Conservation (phyloP, 1,139 yeast species). For the Wickerhamiella pararugosa region DNA sequence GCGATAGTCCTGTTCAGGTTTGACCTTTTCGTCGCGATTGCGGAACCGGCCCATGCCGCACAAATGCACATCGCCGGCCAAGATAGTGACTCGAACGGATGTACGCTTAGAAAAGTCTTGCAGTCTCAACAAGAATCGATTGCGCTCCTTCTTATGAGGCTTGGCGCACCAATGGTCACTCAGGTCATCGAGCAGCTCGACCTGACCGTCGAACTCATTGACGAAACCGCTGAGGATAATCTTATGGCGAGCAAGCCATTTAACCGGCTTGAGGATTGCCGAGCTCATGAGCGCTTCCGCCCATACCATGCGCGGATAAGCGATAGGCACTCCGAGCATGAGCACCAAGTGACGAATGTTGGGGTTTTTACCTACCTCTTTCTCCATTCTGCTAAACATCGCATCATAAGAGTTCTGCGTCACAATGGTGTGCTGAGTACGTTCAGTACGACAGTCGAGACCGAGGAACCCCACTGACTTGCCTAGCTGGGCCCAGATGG, state of each 20-base stretch:
- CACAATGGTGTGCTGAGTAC: conserved; percentile 49
- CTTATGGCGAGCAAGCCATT: conserved; percentile 54
- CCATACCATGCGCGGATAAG: conserved; percentile 89
- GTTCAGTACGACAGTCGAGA: conserved; percentile 84
- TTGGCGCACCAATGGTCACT: conserved; percentile 95
- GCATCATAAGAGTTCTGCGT: conserved; percentile 38
- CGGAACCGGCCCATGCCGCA: conserved; percentile 70
- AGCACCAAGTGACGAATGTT: conserved; percentile 62
- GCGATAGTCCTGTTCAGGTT: conserved; percentile 42
- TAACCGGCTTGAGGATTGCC: conserved; percentile 45
- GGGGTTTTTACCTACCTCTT: conserved; percentile 37
- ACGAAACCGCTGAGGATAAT: conserved; percentile 50
- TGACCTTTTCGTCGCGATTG: conserved; percentile 20
- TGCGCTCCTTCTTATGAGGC: conserved; percentile 68
- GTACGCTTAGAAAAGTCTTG: conserved; percentile 47
- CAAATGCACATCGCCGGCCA: conserved; percentile 89
- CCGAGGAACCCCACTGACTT: conserved; percentile 57
- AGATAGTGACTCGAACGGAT: conserved; percentile 63
- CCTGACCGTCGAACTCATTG: conserved; percentile 81
- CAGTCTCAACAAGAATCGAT: conserved; percentile 39
- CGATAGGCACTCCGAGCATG: conserved; percentile 85
- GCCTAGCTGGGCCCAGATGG: conserved; percentile 61
- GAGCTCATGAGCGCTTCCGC: conserved; percentile 53
- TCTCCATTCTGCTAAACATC: conserved; percentile 43
- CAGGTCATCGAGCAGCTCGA: conserved; percentile 80